These are phyloP conservation scores for Botrytis cinerea DNA, from an alignment of 2,329 filamentous ascomycete species.

Conservation along the genomic window DNA sequence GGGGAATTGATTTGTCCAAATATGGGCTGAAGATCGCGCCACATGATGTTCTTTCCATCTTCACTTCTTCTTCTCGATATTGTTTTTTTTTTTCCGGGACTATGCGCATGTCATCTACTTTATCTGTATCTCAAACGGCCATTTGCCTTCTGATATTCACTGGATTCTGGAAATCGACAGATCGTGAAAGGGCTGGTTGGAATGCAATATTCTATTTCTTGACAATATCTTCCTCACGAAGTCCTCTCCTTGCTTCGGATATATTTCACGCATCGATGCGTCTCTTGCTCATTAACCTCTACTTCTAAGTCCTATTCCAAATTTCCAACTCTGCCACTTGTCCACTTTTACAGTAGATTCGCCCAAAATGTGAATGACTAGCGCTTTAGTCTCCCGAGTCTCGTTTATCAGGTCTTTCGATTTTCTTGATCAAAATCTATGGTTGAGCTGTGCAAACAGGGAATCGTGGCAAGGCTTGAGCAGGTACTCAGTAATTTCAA, in stretches of 20 bases:
- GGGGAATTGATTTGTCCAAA: neutral
- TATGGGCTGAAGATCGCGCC: neutral
- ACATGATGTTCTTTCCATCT: neutral
- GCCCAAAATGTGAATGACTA: neutral
- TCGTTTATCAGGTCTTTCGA: neutral
- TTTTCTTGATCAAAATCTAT: slow-evolving; percentile 26
- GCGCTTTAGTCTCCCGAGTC: neutral
- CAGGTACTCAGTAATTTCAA: slow-evolving; percentile 56
- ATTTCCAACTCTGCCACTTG: neutral
- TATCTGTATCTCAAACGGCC: neutral
- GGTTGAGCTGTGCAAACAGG: slow-evolving; percentile 25
- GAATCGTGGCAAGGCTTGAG: slow-evolving; percentile 52
- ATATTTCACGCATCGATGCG: neutral
- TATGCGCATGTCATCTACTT: neutral
- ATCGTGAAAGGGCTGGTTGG: neutral
- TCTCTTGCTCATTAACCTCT: neutral
- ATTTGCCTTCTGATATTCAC: neutral
- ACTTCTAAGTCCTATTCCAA: neutral
- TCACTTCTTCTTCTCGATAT: neutral
- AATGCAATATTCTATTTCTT: neutral
- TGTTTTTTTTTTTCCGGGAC: neutral
- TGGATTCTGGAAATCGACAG: neutral
- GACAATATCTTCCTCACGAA: neutral
- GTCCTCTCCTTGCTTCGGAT: neutral
- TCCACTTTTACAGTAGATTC: neutral